A percentile compares a stretch with the other conserved stretches of the same genome.
Evolutionary conservation across 441 rosid genomes (phyloP).

Genomic region (Adansonia grandidieri): DNA sequence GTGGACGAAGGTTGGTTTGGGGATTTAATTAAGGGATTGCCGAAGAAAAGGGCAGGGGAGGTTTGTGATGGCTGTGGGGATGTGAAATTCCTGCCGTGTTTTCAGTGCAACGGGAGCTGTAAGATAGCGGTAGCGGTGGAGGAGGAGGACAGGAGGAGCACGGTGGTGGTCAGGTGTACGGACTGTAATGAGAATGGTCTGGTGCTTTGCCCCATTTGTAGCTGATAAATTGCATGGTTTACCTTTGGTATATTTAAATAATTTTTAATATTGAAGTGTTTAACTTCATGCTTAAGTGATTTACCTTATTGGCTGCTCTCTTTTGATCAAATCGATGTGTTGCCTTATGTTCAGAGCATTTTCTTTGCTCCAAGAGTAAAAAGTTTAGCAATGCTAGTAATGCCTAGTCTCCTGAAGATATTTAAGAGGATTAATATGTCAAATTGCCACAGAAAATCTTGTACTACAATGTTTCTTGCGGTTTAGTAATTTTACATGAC

Average conservation of each 20-base stretch:
- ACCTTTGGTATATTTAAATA: conserved; percentile 12
- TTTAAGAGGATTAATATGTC: neutral
- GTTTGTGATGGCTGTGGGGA: conserved; percentile 82
- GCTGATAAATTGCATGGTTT: conserved; percentile 36
- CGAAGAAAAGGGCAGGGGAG: conserved; percentile 45
- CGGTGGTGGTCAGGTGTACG: conserved; percentile 55
- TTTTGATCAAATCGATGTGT: neutral
- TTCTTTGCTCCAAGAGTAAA: neutral
- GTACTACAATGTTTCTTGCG: neutral
- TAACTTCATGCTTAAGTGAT: conserved; percentile 8
- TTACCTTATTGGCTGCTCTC: neutral
- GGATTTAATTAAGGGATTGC: conserved; percentile 57
- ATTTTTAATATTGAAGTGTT: neutral
- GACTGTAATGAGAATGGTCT: conserved; percentile 88
- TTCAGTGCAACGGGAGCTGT: conserved; percentile 76
- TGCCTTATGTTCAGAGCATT: neutral
- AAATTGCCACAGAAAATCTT: neutral
- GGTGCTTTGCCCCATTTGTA: conserved; percentile 84
- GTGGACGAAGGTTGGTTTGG: conserved; percentile 70
- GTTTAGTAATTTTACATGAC: neutral
- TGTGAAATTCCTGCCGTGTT: conserved; percentile 77
- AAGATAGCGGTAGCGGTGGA: conserved; percentile 47
- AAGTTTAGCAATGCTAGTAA: too few relatives aligned
- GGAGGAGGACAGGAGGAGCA: conserved; percentile 35
- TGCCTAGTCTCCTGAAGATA: neutral